Evolutionary conservation across 1,139 yeast genomes (phyloP).

Genomic region (Casaregolazyma suthepensis): DNA sequence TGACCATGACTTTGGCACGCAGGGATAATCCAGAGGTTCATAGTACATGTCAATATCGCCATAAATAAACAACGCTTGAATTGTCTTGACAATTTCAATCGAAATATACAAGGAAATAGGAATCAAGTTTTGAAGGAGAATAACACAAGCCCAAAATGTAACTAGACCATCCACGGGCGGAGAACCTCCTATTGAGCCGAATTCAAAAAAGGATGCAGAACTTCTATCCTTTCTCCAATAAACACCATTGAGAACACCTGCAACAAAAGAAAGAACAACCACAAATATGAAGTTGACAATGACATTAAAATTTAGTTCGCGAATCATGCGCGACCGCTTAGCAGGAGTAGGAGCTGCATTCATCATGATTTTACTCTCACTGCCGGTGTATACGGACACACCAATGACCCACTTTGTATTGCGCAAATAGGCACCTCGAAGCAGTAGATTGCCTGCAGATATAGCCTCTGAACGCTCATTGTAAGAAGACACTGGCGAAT

Average conservation of each 20-base stretch:
- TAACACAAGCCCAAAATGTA: conserved; percentile 82
- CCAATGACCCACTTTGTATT: conserved; percentile 97
- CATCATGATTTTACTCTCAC: conserved; percentile 86
- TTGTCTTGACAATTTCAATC: conserved; percentile 85
- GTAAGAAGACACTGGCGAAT: conserved; percentile 7
- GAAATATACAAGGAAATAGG: conserved; percentile 92
- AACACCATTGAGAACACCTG: conserved; percentile 79
- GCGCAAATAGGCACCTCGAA: conserved; percentile 85
- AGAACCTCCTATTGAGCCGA: conserved; percentile 52
- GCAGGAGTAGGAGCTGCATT: conserved; percentile 93
- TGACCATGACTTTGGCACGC: conserved; percentile 95
- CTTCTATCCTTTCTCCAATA: conserved; percentile 48
- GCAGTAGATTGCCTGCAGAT: conserved; percentile 66
- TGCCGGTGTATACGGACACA: conserved; percentile 82
- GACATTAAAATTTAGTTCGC: conserved; percentile 79
- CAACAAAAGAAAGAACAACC: conserved; percentile 71
- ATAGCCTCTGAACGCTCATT: conserved; percentile 49
- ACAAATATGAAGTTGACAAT: conserved; percentile 67
- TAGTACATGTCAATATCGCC: conserved; percentile 84
- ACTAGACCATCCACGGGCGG: conserved; percentile 77
- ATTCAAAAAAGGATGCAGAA: conserved; percentile 69
- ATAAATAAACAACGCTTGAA: conserved; percentile 85
- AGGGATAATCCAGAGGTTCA: conserved; percentile 79
- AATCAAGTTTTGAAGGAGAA: conserved; percentile 80
- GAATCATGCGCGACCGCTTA: conserved; percentile 73